Evolutionary conservation across 2,329 filamentous ascomycete species (phyloP).

Genomic region (Cladophialophora bantiana): DNA sequence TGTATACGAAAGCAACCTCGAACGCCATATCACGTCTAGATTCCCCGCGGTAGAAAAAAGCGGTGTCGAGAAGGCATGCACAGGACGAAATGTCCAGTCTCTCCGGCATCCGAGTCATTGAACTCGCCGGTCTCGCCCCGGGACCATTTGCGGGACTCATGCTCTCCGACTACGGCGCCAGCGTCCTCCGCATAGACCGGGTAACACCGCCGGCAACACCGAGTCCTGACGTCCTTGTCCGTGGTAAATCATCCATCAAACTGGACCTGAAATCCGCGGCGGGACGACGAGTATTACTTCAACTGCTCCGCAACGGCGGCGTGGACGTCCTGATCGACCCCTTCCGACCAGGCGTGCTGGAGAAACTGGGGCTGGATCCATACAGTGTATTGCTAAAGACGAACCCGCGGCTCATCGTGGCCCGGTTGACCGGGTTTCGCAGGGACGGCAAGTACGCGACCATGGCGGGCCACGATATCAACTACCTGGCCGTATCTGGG

Average conservation of each 20-base stretch:
- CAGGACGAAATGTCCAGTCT: constrained; percentile 44
- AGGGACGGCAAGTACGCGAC: constrained; percentile 81
- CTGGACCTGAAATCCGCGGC: constrained; percentile 79
- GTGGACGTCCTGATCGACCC: constrained; percentile 92
- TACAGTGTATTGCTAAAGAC: constrained; percentile 65
- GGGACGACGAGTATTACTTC: constrained; percentile 71
- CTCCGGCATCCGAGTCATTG: constrained; percentile 66
- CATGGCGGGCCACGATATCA: constrained; percentile 97
- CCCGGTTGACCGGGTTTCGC: constrained; percentile 87
- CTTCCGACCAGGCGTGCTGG: constrained; percentile 88
- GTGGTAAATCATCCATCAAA: constrained; percentile 78
- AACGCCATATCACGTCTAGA: too few species aligned
- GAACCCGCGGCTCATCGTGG: constrained; percentile 81
- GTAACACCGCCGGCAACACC: constrained; percentile 45
- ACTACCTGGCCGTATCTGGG: constrained; percentile 90
- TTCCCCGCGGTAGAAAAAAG: too few species aligned
- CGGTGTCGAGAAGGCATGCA: too few species aligned
- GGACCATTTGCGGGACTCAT: constrained; percentile 86
- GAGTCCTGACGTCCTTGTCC: constrained; percentile 75
- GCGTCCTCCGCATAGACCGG: constrained; percentile 84
- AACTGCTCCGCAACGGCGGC: constrained; percentile 71
- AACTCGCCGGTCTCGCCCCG: constrained; percentile 71
- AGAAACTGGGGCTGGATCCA: constrained; percentile 80
- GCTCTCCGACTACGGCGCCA: constrained; percentile 86
- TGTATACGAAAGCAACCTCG: too few species aligned